These are phyloP conservation scores for Gamsiella multidivaricata DNA, from an alignment of 192 early-diverging fungal species.

Conservation along the genomic window DNA sequence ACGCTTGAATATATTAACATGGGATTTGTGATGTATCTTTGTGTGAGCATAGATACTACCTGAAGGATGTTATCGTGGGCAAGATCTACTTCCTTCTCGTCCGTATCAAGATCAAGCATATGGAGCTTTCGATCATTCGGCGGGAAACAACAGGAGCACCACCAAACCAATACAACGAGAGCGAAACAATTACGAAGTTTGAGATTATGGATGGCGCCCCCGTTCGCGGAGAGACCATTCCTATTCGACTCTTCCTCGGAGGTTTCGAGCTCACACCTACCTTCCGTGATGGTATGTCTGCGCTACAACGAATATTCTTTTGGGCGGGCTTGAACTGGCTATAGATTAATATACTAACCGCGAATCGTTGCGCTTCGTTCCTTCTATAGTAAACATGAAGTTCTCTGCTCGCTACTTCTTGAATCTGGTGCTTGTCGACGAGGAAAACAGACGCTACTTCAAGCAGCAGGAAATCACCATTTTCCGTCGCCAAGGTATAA, in stretches of 20 bases:
- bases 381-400: slow-evolving; percentile 90
- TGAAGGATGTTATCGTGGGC: slow-evolving; percentile 99
- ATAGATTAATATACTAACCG: too few species aligned
- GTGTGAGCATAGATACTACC: slow-evolving; percentile 78
- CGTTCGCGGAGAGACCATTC: slow-evolving; percentile 95
- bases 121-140: slow-evolving; percentile 98
- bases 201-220: slow-evolving; percentile 99
- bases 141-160: slow-evolving; percentile 97
- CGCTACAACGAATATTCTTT: not conserved
- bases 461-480: slow-evolving; percentile 98
- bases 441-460: slow-evolving; percentile 98
- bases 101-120: slow-evolving; percentile 99
- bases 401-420: slow-evolving; percentile 98
- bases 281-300: slow-evolving; percentile 75
- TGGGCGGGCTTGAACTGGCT: too few species aligned
- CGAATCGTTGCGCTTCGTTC: not conserved
- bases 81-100: slow-evolving; percentile 99
- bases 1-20: not conserved
- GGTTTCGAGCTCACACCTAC: slow-evolving; percentile 99
- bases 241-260: slow-evolving; percentile 95
- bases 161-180: slow-evolving; percentile 98
- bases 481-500: slow-evolving; percentile 68
- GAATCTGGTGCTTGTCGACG: slow-evolving; percentile 97
- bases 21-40: not conserved
- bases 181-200: slow-evolving; percentile 98